phyloP scores from a whole-genome alignment of 108 stramenopile species.

The Nannochloropsis granulata region DNA sequence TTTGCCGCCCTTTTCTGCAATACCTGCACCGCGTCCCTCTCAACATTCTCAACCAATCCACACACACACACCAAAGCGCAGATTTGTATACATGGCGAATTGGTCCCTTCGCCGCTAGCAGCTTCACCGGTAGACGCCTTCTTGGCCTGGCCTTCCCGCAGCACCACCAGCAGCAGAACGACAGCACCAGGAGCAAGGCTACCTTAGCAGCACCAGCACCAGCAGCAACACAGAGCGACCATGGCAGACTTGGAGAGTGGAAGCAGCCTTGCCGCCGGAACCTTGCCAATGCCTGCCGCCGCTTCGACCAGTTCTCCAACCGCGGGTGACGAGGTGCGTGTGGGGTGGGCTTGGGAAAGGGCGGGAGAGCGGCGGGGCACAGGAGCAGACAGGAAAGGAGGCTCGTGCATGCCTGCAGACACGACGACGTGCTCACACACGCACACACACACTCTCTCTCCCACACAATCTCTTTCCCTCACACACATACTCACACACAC shows the following conservation, averaged over 20 bases:
- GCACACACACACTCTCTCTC: neutral
- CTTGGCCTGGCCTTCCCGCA: no score
- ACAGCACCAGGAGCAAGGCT: neutral
- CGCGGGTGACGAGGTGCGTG: neutral
- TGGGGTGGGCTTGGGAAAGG: neutral
- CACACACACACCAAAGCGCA: neutral
- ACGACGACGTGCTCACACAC: neutral
- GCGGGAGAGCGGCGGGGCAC: neutral
- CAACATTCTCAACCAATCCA: no score
- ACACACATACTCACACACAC: neutral
- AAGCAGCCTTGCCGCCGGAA: neutral
- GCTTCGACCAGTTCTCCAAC: neutral
- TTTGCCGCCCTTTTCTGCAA: neutral
- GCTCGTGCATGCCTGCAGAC: neutral
- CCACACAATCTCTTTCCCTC: neutral
- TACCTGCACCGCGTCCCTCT: neutral
- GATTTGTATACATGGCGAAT: neutral
- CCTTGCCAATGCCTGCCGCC: neutral
- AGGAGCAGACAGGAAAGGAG: no score
- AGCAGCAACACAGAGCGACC: neutral
- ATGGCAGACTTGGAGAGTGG: neutral
- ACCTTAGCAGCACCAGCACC: neutral
- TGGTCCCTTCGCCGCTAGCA: no score
- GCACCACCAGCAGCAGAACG: neutral
- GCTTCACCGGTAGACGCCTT: no score